phyloP scores from a whole-genome alignment of 2,329 filamentous ascomycete species.

The Stromatinia cepivora region DNA sequence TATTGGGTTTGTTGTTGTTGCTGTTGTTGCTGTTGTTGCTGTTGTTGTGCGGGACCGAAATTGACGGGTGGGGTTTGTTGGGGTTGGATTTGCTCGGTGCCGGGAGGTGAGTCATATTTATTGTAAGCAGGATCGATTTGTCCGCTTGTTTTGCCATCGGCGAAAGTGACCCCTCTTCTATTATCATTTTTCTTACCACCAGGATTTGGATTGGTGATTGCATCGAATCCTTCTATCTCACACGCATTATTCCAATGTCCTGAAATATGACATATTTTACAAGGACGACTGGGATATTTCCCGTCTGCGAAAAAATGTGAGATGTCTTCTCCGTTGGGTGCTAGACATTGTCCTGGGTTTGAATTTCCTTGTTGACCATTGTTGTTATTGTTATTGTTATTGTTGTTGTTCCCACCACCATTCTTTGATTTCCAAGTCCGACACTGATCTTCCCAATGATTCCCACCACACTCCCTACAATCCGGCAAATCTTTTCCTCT shows the following conservation, averaged over 20 bases:
- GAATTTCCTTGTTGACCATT: not conserved
- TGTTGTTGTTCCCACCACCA: not conserved
- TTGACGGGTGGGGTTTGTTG: not conserved
- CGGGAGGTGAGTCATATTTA: not conserved
- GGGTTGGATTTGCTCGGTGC: not conserved
- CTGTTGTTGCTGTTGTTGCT: too few species aligned
- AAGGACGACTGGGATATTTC: conserved; percentile 2
- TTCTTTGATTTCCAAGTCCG: not conserved
- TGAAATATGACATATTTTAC: not conserved
- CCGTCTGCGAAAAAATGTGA: not conserved
- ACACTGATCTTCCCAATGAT: conserved; percentile 22
- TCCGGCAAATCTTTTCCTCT: not conserved
- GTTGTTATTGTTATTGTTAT: not conserved
- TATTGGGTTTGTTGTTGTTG: not conserved
- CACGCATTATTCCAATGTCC: conserved; percentile 20
- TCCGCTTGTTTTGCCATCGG: not conserved
- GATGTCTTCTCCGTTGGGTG: conserved; percentile 5
- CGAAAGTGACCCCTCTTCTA: not conserved
- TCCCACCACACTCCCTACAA: conserved; percentile 4
- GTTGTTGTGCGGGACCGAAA: not conserved
- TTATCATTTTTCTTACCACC: not conserved
- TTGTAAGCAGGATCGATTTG: not conserved
- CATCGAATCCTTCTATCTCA: conserved; percentile 4
- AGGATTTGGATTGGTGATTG: conserved; percentile 9
- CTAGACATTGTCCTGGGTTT: not conserved